Evolutionary conservation across 225 moss, liverwort and hornwort genomes (phyloP).

Genomic region (Asterella californica): DNA sequence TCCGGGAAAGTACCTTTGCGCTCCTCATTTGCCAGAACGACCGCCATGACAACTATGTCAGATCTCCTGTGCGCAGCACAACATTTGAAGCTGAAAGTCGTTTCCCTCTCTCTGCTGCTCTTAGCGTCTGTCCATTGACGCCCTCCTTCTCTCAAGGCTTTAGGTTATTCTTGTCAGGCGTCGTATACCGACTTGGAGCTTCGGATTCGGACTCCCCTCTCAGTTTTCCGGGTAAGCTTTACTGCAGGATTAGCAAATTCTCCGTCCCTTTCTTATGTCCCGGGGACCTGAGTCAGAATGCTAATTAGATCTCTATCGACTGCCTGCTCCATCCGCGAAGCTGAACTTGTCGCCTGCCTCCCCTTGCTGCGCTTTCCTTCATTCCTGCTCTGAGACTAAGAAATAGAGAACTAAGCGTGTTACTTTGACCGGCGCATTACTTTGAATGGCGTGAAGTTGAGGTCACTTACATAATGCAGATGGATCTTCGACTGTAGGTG

Average conservation of each 20-base stretch:
- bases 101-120: neutral
- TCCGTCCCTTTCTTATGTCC: neutral
- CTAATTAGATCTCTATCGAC: neutral
- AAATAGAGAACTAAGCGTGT: neutral
- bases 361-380: neutral
- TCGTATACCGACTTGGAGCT: neutral
- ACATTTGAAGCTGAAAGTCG: conserved; percentile 1
- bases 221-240: neutral
- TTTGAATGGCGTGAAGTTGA: neutral
- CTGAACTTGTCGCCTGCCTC: neutral
- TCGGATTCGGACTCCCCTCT: neutral
- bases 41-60: conserved; percentile 3
- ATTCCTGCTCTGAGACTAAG: neutral
- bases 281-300: neutral
- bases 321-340: neutral
- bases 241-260: neutral
- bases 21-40: neutral
- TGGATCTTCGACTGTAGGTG: neutral
- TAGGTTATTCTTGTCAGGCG: neutral
- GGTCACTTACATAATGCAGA: neutral
- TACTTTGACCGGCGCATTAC: too few species aligned
- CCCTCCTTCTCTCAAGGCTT: neutral
- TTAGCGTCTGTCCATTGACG: neutral
- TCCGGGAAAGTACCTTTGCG: neutral
- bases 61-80: neutral